Conservation (phyloP, 1,139 yeast genomes). For the Pichia sp. region DNA sequence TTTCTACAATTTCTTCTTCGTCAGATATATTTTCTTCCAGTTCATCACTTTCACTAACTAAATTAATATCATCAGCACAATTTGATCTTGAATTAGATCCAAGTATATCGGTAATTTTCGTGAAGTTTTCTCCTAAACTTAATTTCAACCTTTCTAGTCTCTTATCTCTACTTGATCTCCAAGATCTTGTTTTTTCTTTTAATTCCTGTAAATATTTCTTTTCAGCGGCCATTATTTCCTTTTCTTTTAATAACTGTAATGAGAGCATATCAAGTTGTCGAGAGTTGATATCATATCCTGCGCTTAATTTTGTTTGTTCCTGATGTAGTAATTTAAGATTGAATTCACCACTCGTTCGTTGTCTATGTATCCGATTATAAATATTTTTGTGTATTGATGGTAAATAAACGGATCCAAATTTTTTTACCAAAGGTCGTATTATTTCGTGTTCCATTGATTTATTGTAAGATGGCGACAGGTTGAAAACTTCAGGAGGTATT, state of each 20-base stretch:
- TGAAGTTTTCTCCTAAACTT: conserved; percentile 2
- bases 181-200: conserved; percentile 13
- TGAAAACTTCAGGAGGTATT: conserved; percentile 6
- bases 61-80: conserved; percentile 12
- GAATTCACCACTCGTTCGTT: conserved; percentile 13
- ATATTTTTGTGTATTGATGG: conserved; percentile 22
- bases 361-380: background rate
- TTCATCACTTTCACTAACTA: conserved; percentile 3
- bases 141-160: conserved; percentile 9
- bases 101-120: conserved; percentile 2
- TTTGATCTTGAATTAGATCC: conserved; percentile 7
- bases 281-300: conserved; percentile 24
- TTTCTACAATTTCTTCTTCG: background rate
- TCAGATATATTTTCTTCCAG: background rate
- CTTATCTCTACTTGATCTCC: conserved; percentile 13
- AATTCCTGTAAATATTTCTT: conserved; percentile 18
- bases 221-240: conserved; percentile 18
- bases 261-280: conserved; percentile 23
- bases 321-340: conserved; percentile 15
- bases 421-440: conserved; percentile 19
- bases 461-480: background rate
- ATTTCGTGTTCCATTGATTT: conserved; percentile 14
- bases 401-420: conserved; percentile 19
- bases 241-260: conserved; percentile 20
- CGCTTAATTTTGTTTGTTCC: conserved; percentile 19